A percentile compares a stretch with the other conserved stretches of the same genome.
phyloP scores from a whole-genome alignment of 768 basidiomycete species.

The Mycena albidolilacea region DNA sequence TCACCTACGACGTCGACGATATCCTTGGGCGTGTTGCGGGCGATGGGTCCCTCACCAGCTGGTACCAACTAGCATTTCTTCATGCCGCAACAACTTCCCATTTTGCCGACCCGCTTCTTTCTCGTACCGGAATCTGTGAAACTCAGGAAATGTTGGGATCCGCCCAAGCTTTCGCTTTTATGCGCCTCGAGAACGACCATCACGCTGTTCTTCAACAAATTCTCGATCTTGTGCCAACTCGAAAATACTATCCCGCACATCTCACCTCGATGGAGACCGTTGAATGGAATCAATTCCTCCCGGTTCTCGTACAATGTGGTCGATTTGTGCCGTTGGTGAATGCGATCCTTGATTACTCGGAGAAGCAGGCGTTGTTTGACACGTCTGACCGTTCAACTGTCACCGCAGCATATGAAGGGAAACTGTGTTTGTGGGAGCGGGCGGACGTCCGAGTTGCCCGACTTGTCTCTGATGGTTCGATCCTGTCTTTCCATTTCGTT shows the following conservation, averaged over 20 bases:
- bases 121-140: slow-evolving; percentile 60
- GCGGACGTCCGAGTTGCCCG: slow-evolving; percentile 9
- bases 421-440: slow-evolving; percentile 12
- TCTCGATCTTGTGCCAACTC: slow-evolving; percentile 49
- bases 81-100: slow-evolving; percentile 62
- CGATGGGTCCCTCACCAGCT: slow-evolving; percentile 43
- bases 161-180: slow-evolving; percentile 57
- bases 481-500: not conserved
- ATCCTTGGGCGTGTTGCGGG: slow-evolving; percentile 51
- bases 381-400: not conserved
- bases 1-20: slow-evolving; percentile 51
- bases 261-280: slow-evolving; percentile 58
- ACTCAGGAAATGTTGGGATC: slow-evolving; percentile 57
- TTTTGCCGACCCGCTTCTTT: slow-evolving; percentile 60
- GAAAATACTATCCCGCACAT: slow-evolving; percentile 56
- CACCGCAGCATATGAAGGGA: not conserved
- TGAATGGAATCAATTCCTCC: slow-evolving; percentile 44
- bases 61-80: slow-evolving; percentile 57
- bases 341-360: slow-evolving; percentile 21
- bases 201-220: slow-evolving; percentile 51
- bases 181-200: slow-evolving; percentile 49
- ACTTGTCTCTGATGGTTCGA: slow-evolving; percentile 10
- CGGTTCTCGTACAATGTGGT: slow-evolving; percentile 8
- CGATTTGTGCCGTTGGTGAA: slow-evolving; percentile 16
- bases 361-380: slow-evolving; percentile 20